phyloP scores from a whole-genome alignment of 768 basidiomycete species.

The Clitopilus hobsonii region DNA sequence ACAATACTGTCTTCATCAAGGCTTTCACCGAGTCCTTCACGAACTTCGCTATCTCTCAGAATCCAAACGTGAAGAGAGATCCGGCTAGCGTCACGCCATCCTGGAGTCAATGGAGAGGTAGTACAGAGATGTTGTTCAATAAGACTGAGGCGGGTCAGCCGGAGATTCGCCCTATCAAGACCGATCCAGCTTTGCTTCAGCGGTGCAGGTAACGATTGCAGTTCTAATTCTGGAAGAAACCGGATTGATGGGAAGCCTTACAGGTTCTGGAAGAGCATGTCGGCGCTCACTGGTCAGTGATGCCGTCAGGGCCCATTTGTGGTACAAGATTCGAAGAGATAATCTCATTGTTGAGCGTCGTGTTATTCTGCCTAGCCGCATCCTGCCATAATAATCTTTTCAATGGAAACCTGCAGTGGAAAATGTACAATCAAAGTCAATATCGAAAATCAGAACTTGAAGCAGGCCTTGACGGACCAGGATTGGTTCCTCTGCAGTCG shows the following conservation, averaged over 20 bases:
- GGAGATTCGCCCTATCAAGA: conserved; percentile 23
- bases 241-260: not conserved
- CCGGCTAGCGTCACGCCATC: conserved; percentile 29
- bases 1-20: conserved; percentile 28
- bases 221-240: not conserved
- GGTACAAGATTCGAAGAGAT: too few species aligned
- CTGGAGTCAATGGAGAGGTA: conserved; percentile 25
- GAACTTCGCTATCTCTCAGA: conserved; percentile 25
- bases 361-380: too few species aligned
- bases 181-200: conserved; percentile 23
- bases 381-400: too few species aligned
- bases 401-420: too few species aligned
- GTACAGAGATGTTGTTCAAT: conserved; percentile 45
- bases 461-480: too few species aligned
- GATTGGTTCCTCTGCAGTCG: too few species aligned
- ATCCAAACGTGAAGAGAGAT: conserved; percentile 27
- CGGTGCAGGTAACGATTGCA: conserved; percentile 27
- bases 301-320: too few species aligned
- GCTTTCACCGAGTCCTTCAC: conserved; percentile 34
- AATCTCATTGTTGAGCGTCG: too few species aligned
- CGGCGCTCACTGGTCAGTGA: conserved; percentile 19
- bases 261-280: conserved; percentile 27
- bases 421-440: too few species aligned
- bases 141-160: conserved; percentile 24
- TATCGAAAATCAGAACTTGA: too few species aligned